Percentiles rank a stretch among this genome's conserved stretches.
Evolutionary conservation across 257 asterid genomes (phyloP).

Genomic region (Scutellaria barbata): DNA sequence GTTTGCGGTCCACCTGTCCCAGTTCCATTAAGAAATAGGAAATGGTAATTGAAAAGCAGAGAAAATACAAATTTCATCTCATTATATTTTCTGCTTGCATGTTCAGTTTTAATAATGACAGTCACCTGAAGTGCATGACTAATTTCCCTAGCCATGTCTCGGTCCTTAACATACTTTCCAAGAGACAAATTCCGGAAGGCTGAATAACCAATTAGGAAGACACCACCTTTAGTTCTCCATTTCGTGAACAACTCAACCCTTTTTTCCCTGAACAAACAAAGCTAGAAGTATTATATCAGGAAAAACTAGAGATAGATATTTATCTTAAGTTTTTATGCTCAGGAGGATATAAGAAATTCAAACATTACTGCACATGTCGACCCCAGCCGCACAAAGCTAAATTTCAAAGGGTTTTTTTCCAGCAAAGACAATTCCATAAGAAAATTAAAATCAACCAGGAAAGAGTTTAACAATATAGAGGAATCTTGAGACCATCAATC

Average conservation of each 20-base stretch:
- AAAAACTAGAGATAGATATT: slow-evolving; percentile 19
- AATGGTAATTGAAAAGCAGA: background rate
- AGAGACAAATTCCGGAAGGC: slow-evolving; percentile 90
- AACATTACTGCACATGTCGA: slow-evolving; percentile 3
- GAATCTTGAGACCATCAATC: slow-evolving; percentile 13
- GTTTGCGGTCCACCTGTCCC: background rate
- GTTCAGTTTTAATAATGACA: slow-evolving; percentile 33
- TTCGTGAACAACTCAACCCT: slow-evolving; percentile 73
- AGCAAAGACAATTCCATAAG: slow-evolving; percentile 27
- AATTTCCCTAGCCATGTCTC: slow-evolving; percentile 77
- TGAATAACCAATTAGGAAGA: slow-evolving; percentile 84
- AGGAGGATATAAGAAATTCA: slow-evolving; percentile 22
- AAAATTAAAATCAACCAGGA: background rate
- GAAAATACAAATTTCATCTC: background rate
- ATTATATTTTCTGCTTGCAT: slow-evolving; percentile 22
- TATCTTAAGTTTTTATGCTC: slow-evolving; percentile 17
- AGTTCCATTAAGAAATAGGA: background rate
- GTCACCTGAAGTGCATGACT: slow-evolving; percentile 82
- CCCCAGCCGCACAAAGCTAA: slow-evolving; percentile 11
- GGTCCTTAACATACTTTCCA: slow-evolving; percentile 90
- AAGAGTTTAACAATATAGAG: background rate
- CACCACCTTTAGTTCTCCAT: slow-evolving; percentile 92
- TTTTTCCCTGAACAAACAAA: slow-evolving; percentile 66
- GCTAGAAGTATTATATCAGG: slow-evolving; percentile 24
- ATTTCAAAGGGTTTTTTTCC: slow-evolving; percentile 1